These are phyloP conservation scores for Ambrosia artemisiifolia DNA, from an alignment of 129 eudicot genomes.

Conservation along the genomic window DNA sequence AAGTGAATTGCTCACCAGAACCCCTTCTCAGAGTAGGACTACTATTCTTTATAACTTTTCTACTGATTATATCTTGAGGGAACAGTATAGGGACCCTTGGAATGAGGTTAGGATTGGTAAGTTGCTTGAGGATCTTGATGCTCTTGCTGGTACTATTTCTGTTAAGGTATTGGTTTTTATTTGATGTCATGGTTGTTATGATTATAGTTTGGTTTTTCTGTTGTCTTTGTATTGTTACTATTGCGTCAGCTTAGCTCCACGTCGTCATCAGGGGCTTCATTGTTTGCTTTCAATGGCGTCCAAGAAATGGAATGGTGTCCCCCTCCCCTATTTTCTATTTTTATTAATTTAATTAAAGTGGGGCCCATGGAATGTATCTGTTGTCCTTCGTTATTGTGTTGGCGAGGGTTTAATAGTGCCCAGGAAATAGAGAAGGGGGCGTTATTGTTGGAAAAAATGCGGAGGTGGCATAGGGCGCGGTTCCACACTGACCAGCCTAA, in stretches of 20 bases:
- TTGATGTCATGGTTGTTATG: neutral
- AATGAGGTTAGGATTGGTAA: conserved; percentile 98
- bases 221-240: neutral
- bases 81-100: conserved; percentile 99
- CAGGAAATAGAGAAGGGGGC: no score
- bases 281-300: no score
- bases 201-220: neutral
- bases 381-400: no score
- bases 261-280: no score
- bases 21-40: conserved; percentile 74
- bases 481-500: no score
- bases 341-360: no score
- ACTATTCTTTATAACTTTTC: conserved; percentile 78
- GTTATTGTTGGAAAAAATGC: no score
- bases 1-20: conserved; percentile 61
- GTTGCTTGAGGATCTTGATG: conserved; percentile 99
- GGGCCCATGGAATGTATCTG: no score
- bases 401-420: no score
- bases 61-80: conserved; percentile 73
- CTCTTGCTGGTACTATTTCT: conserved; percentile 94
- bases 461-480: no score
- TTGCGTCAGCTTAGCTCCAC: neutral
- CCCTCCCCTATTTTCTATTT: no score
- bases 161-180: conserved; percentile 64
- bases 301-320: no score